A percentile compares a stretch with the other conserved stretches of the same genome.
These are phyloP conservation scores for Eucalyptus melliodora DNA, from an alignment of 345 rosid genomes.

Conservation along the genomic window DNA sequence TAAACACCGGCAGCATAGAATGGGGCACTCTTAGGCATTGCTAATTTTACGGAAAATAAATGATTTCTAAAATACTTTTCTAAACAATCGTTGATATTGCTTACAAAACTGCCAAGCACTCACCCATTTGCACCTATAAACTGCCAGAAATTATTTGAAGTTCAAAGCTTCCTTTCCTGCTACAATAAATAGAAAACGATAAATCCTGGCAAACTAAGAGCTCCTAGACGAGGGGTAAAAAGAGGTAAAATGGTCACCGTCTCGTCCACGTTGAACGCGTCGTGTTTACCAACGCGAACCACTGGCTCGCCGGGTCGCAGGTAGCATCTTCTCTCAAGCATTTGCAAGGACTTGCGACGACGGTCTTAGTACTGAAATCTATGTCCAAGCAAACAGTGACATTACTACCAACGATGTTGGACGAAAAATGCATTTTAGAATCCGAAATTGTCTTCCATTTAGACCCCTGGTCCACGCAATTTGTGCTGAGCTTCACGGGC, in stretches of 20 bases:
- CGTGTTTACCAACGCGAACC: slow-evolving; percentile 1
- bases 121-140: neutral
- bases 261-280: neutral
- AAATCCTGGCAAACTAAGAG: neutral
- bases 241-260: neutral
- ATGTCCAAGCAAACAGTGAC: neutral
- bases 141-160: neutral
- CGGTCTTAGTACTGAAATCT: neutral
- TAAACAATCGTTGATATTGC: neutral
- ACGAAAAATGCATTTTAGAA: neutral
- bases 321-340: neutral
- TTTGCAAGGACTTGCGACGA: neutral
- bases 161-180: neutral
- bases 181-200: neutral
- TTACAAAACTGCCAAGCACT: neutral
- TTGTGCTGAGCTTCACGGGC: slow-evolving; percentile 7
- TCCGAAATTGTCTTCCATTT: neutral
- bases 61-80: neutral
- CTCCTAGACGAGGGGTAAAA: neutral
- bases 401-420: neutral
- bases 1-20: too few relatives aligned
- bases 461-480: neutral
- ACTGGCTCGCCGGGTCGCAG: slow-evolving; percentile 4
- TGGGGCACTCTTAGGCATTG: too few relatives aligned
- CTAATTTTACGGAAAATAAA: neutral